Evolutionary conservation across 2,329 filamentous ascomycete genomes (phyloP).

Genomic region (Nemania sp.): DNA sequence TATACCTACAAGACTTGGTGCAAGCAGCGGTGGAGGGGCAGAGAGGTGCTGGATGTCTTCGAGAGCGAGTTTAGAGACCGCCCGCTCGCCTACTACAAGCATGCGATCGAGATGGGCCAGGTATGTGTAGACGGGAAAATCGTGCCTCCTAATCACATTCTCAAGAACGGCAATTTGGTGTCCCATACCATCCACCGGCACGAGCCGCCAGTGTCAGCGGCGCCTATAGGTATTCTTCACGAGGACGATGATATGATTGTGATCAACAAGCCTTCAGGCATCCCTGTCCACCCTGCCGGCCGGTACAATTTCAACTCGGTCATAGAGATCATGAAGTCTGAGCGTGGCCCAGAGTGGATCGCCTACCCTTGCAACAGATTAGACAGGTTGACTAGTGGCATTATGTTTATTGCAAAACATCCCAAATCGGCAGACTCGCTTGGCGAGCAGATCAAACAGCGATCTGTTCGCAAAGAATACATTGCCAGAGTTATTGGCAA

Average conservation of each 20-base stretch:
- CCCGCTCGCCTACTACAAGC: constrained; percentile 85
- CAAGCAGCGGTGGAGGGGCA: constrained; percentile 91
- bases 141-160: constrained; percentile 74
- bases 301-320: constrained; percentile 97
- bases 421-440: constrained; percentile 82
- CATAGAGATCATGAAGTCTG: constrained; percentile 89
- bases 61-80: constrained; percentile 91
- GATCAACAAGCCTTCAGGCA: constrained; percentile 94
- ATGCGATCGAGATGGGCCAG: constrained; percentile 82
- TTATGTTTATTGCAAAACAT: constrained; percentile 98
- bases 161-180: constrained; percentile 91
- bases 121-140: constrained; percentile 83
- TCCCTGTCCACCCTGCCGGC: constrained; percentile 94
- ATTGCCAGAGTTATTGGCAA: constrained; percentile 89
- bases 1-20: constrained; percentile 95
- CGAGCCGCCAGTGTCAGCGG: constrained; percentile 89
- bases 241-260: constrained; percentile 95
- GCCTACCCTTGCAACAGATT: constrained; percentile 88
- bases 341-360: constrained; percentile 68
- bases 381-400: constrained; percentile 91
- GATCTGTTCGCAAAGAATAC: constrained; percentile 95
- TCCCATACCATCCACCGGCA: constrained; percentile 95
- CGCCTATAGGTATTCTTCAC: constrained; percentile 84
- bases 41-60: constrained; percentile 87
- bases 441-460: constrained; percentile 78